Evolutionary conservation across 768 basidiomycete species (phyloP).

Genomic region (Austroboletus eburneus): DNA sequence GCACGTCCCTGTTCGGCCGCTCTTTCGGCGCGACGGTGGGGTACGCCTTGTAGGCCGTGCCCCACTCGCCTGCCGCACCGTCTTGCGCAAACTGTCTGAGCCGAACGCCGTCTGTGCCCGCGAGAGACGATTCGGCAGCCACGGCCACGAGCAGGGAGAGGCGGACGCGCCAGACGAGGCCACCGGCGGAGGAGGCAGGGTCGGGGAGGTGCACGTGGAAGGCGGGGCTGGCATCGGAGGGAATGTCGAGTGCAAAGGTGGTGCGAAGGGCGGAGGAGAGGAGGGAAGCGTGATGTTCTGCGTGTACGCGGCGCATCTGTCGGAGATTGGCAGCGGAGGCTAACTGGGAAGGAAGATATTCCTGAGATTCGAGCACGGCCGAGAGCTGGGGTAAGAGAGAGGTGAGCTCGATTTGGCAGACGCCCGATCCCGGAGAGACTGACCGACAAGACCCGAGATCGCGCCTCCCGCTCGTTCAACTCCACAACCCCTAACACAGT

Average conservation of each 20-base stretch:
- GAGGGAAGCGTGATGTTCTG: constrained; percentile 80
- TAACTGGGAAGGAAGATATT: constrained; percentile 66
- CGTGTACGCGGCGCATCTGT: constrained; percentile 70
- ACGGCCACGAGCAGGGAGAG: constrained; percentile 82
- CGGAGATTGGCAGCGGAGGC: constrained; percentile 44
- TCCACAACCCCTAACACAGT: constrained; percentile 87
- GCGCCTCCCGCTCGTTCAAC: constrained; percentile 67
- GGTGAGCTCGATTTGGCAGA: constrained; percentile 1
- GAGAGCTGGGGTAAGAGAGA: constrained; percentile 63
- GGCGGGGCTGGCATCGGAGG: constrained; percentile 84
- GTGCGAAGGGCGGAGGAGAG: constrained; percentile 69
- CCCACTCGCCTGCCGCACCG: constrained; percentile 68
- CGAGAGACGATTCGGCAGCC: constrained; percentile 42
- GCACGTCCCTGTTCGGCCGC: constrained; percentile 23
- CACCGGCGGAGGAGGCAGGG: constrained; percentile 44
- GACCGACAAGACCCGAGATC: constrained; percentile 82
- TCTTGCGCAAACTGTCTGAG: constrained; percentile 53
- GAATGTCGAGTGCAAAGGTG: constrained; percentile 88
- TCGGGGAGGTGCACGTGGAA: constrained; percentile 59
- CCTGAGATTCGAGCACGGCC: constrained; percentile 86
- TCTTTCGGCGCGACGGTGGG: constrained; percentile 58
- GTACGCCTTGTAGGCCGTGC: constrained; percentile 59
- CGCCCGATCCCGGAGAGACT: constrained; percentile 12
- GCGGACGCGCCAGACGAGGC: constrained; percentile 87
- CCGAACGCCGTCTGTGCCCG: constrained; percentile 48